Conservation (phyloP, 148 eudicot species). For the Nyssa sinensis region DNA sequence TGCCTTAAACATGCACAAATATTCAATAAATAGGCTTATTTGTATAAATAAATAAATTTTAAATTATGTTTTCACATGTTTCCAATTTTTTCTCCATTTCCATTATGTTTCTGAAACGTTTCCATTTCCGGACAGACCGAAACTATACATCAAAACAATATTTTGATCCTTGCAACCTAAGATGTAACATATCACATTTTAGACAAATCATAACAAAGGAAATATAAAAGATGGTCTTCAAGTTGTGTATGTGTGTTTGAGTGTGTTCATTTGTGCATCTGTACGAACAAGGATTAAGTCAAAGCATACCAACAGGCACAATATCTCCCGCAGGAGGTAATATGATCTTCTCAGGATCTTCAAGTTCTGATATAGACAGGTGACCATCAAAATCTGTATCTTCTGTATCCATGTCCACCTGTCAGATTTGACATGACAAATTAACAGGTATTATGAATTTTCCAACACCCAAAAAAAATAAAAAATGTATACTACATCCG, state of each 20-base stretch:
- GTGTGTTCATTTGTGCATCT: not conserved
- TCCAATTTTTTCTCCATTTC: too few species aligned
- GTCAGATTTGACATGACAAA: constrained; percentile 23
- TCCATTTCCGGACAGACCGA: too few species aligned
- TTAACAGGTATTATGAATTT: not conserved
- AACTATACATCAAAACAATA: too few species aligned
- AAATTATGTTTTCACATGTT: too few species aligned
- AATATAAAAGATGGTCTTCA: not conserved
- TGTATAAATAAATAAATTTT: too few species aligned
- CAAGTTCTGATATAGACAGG: constrained; percentile 38
- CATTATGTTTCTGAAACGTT: too few species aligned
- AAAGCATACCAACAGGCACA: constrained; percentile 45
- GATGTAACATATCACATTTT: not conserved
- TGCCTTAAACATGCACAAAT: too few species aligned
- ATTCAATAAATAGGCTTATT: too few species aligned
- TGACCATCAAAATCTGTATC: constrained; percentile 52
- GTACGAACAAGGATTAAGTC: not conserved
- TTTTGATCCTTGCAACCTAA: too few species aligned
- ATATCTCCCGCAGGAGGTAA: constrained; percentile 24
- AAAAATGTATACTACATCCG: not conserved
- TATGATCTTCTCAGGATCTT: constrained; percentile 24
- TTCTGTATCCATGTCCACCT: constrained; percentile 99
- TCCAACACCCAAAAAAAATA: not conserved
- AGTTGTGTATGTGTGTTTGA: not conserved
- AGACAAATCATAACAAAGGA: not conserved